These are phyloP conservation scores for Colletotrichum kahawae DNA, from an alignment of 2,329 filamentous ascomycete species.

Conservation along the genomic window DNA sequence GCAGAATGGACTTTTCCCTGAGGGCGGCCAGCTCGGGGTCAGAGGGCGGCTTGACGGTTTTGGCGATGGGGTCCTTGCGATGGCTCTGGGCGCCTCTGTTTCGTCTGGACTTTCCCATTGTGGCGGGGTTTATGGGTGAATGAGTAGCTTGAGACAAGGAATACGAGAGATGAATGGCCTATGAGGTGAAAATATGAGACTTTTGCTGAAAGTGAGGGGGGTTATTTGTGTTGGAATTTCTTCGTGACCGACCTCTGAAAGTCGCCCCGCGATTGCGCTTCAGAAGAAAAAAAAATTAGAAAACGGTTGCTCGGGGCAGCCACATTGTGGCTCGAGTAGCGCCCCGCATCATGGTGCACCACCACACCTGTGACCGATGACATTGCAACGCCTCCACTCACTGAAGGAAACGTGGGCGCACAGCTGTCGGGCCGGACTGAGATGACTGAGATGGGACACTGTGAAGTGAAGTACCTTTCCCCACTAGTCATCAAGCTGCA, in stretches of 20 bases:
- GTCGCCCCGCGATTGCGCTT: not conserved
- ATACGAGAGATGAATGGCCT: not conserved
- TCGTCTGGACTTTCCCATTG: constrained; percentile 66
- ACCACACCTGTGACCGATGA: not conserved
- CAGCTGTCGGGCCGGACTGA: not conserved
- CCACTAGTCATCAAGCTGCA: not conserved
- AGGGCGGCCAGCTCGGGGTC: constrained; percentile 69
- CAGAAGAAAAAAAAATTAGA: not conserved
- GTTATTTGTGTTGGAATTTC: not conserved
- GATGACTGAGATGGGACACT: not conserved
- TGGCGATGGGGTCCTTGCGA: constrained; percentile 61
- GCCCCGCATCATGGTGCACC: not conserved
- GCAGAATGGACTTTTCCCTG: constrained; percentile 67
- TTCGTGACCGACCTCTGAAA: constrained; percentile 6
- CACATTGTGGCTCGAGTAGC: constrained; percentile 14
- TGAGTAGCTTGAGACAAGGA: not conserved
- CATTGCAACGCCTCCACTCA: not conserved
- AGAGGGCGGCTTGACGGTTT: constrained; percentile 63
- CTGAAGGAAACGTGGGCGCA: not conserved
- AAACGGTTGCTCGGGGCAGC: constrained; percentile 16
- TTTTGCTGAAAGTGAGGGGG: not conserved
- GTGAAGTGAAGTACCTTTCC: not conserved
- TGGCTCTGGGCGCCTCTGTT: constrained; percentile 53
- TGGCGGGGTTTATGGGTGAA: constrained; percentile 5
- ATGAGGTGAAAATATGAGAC: not conserved